Base-by-base conservation (phyloP, 2,329 filamentous ascomycete species). In the Eutypa lata region DNA sequence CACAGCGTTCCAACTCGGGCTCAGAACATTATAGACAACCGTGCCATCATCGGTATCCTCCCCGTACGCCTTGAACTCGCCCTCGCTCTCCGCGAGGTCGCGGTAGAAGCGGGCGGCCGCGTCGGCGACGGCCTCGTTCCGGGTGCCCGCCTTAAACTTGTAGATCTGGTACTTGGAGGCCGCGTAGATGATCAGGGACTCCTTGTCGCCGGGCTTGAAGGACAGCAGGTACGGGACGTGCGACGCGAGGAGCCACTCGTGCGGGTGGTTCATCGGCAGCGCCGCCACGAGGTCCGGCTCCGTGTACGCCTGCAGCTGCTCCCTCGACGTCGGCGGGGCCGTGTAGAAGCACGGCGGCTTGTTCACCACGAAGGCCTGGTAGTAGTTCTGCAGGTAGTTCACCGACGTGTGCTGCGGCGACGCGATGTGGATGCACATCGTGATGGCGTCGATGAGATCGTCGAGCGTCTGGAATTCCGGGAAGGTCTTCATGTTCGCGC, bases 341-440 rank as follows among this genome's bases (percentile, higher is more conserved):
- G 54, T 50, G 58, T 68, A 75, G 2, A 77, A 64, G 22, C 65
- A 65, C 0, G 72, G 65, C 0, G 75, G 74, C 58, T 77, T 77
- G 48, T 73, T 71, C 43, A 71, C 57, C 5, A 80, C 75, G 57
- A 79, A 79, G 18, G 68, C 63, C 54, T 76, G 71, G 65, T 80
- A 80, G 62, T 76, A 80, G 55, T 74, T 71, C 55, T 80, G 77
- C 0, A 79, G 67, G 58, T 80, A 80, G 62, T 80, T 80, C 56
- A 80, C 71, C 6, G 77, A 72, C 3, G 70, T 78, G 62, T 80
- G 76, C 55, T 76, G 75, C 0, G 78, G 75, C 2, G 75, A 69
- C 6, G 77, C 77, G 47, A 78, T 74, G 62, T 80, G 76, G 53
- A 80, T 79, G 63, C 74, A 76, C 77, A 80, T 79, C 21, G 74